Evolutionary conservation across 2,329 filamentous ascomycete genomes (phyloP), one percentile per base, ranked within the genome.

Genomic region (Trichoderma simmonsii): DNA sequence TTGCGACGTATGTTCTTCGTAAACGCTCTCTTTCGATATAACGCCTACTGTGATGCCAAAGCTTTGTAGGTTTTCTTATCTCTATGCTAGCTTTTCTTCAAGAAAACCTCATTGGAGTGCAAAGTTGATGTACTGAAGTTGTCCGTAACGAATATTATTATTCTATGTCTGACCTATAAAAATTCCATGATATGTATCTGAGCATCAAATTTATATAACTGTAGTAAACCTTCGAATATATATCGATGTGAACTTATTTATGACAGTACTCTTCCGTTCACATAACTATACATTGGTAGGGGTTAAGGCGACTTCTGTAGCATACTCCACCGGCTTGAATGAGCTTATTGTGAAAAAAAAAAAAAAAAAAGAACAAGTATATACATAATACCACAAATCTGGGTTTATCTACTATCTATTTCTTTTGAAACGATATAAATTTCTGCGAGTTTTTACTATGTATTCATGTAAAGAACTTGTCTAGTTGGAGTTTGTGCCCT

Each of bases 51-150:
- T 18, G 15, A 18, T 15, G 3, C 18, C 1, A 8, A 43, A 4
- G 0, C 1, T 43, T 18, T 4, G 1, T 1, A n/a, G 15, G 4
- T 43, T 43, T 9, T 8, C 4, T 43, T 39, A 3, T 8, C 15
- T 43, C 15, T 18, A 43, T 8, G 36, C 15, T 18, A 18, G 36
- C 7, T 3, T 3, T 1, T 3, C 15, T 3, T 39, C 3, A 0
- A 1, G n/a, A 1, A 43, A 8, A 4, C 2, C 0, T 8, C 3
- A 18, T 8, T 4, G 18, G 6, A n/a, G 39, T 1, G 39, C 6
- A 18, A 18, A 43, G 39, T 2, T n/a, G 1, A 8, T n/a, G 7
- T 18, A 43, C 7, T n/a, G 4, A 4, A 43, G 39, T 9, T 43
- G 4, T 43, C 39, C 7, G 3, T 18, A 9, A 2, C 7, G 15